Percentiles rank a stretch among this genome's conserved stretches.
phyloP scores from a whole-genome alignment of 257 asterid species.

The Nicotiana knightiana region DNA sequence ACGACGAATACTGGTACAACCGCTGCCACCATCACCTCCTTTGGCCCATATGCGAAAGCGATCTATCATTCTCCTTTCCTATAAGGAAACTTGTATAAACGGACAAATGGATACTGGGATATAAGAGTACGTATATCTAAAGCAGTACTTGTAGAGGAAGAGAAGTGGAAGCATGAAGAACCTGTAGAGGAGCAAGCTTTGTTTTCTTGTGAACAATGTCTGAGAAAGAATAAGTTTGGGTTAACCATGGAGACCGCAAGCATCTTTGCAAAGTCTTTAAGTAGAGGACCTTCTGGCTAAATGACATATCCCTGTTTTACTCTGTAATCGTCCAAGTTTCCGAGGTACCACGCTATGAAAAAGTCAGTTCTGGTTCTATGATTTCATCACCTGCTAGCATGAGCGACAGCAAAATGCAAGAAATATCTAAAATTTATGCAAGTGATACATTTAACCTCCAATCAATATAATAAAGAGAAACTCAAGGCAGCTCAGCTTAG shows the following conservation, averaged over 20 bases:
- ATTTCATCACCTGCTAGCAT: background rate
- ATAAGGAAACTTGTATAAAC: constrained; percentile 16
- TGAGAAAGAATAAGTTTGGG: constrained; percentile 41
- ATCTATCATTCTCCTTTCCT: constrained; percentile 94
- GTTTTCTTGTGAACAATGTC: constrained; percentile 39
- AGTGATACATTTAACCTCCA: background rate
- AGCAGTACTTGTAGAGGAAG: background rate
- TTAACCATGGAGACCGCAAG: constrained; percentile 38
- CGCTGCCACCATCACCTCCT: constrained; percentile 98
- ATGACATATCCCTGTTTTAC: constrained; percentile 32
- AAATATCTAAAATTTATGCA: background rate
- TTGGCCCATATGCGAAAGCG: constrained; percentile 66
- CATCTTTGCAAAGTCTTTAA: constrained; percentile 21
- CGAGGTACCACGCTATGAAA: background rate
- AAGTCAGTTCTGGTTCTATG: background rate
- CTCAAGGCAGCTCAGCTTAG: background rate
- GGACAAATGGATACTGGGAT: background rate
- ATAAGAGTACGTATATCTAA: background rate
- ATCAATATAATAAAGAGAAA: background rate
- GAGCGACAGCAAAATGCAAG: background rate
- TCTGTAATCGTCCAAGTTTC: constrained; percentile 13
- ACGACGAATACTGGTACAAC: constrained; percentile 80
- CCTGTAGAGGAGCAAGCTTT: constrained; percentile 81
- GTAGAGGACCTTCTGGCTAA: constrained; percentile 22
- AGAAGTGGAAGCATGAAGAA: constrained; percentile 8